phyloP scores from a whole-genome alignment of 257 asterid species.

The Solanum peruvianum region DNA sequence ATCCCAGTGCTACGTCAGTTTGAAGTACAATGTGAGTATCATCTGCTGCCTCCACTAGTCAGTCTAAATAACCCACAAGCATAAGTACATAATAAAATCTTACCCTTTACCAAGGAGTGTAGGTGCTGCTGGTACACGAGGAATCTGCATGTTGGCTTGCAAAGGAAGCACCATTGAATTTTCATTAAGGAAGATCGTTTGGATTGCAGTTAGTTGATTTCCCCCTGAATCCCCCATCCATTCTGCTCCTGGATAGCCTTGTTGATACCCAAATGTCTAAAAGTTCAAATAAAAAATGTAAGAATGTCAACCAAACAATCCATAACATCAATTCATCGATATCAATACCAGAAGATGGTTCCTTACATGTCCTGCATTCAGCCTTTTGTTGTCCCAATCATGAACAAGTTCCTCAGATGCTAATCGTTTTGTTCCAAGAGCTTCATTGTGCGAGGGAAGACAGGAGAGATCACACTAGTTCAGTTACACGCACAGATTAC shows the following conservation, averaged over 20 bases:
- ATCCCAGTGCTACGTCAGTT: background rate
- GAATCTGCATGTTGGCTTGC: conserved; percentile 40
- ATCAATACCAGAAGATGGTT: background rate
- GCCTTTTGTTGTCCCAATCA: conserved; percentile 77
- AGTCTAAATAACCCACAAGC: background rate
- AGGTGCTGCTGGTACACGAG: conserved; percentile 28
- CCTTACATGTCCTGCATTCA: conserved; percentile 75
- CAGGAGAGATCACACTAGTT: background rate
- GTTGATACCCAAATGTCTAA: conserved; percentile 45
- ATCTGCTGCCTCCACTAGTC: background rate
- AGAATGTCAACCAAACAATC: background rate
- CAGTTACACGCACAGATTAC: background rate
- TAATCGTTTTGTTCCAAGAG: conserved; percentile 80
- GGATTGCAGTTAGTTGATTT: conserved; percentile 24
- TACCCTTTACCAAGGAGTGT: conserved; percentile 77
- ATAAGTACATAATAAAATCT: background rate
- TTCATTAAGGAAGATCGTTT: conserved; percentile 30
- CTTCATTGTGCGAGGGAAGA: conserved; percentile 25
- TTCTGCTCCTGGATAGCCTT: conserved; percentile 30
- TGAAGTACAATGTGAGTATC: background rate
- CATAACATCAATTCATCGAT: background rate
- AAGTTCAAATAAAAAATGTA: conserved; percentile 4
- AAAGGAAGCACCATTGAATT: conserved; percentile 30
- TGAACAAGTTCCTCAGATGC: conserved; percentile 79
- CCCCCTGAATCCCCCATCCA: conserved; percentile 23